Evolutionary conservation across 2,329 filamentous ascomycete genomes (phyloP).

Genomic region (Aspergillus sp.): DNA sequence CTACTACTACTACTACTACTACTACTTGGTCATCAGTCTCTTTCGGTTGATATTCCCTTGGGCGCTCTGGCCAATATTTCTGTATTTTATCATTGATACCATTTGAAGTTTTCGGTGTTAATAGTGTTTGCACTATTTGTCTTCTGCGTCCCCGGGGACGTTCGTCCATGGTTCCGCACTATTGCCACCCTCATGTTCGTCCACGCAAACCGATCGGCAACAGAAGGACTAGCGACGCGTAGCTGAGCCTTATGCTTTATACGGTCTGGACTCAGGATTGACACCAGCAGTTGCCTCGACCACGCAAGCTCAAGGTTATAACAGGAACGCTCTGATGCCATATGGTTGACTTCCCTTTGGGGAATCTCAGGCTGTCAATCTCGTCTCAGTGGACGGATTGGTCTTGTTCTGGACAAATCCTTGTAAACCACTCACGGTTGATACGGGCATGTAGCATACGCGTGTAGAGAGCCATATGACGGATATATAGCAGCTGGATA

Average conservation of each 20-base stretch:
- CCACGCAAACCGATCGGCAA: neutral
- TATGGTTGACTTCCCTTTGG: neutral
- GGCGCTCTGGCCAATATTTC: neutral
- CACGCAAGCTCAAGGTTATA: too few species aligned
- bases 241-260: neutral
- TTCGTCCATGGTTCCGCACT: neutral
- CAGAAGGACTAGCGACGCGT: neutral
- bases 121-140: neutral
- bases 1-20: neutral
- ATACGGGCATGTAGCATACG: too few species aligned
- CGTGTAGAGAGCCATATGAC: too few species aligned
- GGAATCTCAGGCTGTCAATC: conserved; percentile 4
- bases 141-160: neutral
- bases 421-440: neutral
- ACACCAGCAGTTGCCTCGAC: too few species aligned
- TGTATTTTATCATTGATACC: conserved; percentile 3
- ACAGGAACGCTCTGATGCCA: too few species aligned
- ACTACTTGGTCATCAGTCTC: neutral
- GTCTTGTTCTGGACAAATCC: conserved; percentile 1
- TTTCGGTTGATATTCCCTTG: neutral
- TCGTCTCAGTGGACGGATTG: conserved; percentile 7
- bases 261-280: neutral
- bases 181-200: neutral
- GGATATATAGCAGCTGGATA: too few species aligned
- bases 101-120: neutral